Conservation (phyloP, 768 basidiomycete genomes). For the Phanerodontia chrysosporium region DNA sequence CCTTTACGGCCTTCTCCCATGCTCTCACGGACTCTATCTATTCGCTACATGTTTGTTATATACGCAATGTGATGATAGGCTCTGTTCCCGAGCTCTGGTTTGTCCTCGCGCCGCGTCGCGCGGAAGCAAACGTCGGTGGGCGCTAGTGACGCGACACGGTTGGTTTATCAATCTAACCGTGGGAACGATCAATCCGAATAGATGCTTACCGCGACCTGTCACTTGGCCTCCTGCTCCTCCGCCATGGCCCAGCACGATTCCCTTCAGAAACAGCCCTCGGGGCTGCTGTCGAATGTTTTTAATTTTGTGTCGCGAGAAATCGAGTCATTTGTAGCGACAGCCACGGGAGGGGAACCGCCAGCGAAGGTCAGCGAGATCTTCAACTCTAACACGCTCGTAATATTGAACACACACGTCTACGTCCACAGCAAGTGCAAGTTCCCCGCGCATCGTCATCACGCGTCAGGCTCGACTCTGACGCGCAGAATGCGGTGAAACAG, state of each 20-base stretch:
- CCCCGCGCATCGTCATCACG: constrained; percentile 23
- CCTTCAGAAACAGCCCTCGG: constrained; percentile 17
- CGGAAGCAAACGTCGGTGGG: not conserved
- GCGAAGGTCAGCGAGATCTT: not conserved
- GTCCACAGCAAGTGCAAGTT: constrained; percentile 3
- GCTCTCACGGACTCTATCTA: constrained; percentile 5
- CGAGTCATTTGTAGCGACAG: constrained; percentile 64
- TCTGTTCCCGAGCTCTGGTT: not conserved
- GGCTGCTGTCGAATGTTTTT: constrained; percentile 61
- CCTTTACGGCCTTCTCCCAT: not conserved
- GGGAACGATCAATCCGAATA: not conserved
- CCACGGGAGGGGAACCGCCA: constrained; percentile 32
- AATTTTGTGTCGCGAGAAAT: constrained; percentile 68
- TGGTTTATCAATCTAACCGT: not conserved
- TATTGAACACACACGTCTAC: not conserved
- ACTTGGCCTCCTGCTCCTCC: not conserved
- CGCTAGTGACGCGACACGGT: not conserved
- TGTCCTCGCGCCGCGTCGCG: no score
- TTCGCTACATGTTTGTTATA: constrained; percentile 2
- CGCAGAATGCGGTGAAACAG: constrained; percentile 3
- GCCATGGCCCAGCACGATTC: constrained; percentile 16
- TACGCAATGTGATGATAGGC: not conserved
- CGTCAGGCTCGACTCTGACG: constrained; percentile 17
- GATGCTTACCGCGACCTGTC: not conserved
- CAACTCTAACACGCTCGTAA: not conserved